Conservation (phyloP, 1,139 yeast genomes). For the Kodamaea ohmeri region DNA sequence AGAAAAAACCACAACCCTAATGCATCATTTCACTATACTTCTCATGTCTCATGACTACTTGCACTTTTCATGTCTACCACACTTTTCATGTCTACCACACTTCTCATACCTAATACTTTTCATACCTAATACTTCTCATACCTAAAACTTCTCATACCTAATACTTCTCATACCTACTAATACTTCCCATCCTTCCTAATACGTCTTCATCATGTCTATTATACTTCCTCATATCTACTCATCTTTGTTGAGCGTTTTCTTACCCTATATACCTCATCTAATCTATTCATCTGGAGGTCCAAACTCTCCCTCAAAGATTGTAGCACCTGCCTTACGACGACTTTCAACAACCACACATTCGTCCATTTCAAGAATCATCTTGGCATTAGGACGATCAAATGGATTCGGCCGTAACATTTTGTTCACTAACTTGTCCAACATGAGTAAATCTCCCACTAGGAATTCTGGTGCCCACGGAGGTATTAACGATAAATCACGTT, state of each 20-base stretch:
- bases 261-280: too few species aligned
- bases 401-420: constrained; percentile 92
- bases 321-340: constrained; percentile 90
- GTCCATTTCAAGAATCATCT: constrained; percentile 58
- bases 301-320: constrained; percentile 92
- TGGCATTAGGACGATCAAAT: constrained; percentile 76
- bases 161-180: too few species aligned
- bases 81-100: too few species aligned
- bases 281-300: constrained; percentile 58
- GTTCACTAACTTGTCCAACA: constrained; percentile 75
- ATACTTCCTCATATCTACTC: not conserved
- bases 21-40: too few species aligned
- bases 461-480: constrained; percentile 88
- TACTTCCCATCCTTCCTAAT: too few species aligned
- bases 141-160: too few species aligned
- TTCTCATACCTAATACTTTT: too few species aligned
- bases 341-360: constrained; percentile 80
- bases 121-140: too few species aligned
- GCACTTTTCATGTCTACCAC: too few species aligned
- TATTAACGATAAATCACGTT: constrained; percentile 21
- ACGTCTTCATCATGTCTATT: too few species aligned
- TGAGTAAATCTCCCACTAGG: constrained; percentile 61
- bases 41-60: too few species aligned
- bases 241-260: not conserved
- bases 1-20: too few species aligned